Conservation (phyloP, 257 asterid species). For the Lycium barbarum region DNA sequence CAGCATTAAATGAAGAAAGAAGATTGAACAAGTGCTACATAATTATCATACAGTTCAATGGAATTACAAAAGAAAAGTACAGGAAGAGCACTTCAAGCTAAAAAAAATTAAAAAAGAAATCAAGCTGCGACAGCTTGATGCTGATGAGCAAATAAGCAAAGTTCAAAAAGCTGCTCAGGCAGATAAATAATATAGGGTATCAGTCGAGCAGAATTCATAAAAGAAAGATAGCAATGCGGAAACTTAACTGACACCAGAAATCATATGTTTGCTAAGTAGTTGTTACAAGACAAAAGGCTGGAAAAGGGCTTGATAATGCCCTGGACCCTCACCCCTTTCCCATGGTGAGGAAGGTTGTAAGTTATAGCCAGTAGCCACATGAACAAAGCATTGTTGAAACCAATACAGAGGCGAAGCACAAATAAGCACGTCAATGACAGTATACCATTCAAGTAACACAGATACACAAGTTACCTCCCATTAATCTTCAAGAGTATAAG, state of each 20-base stretch:
- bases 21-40: neutral
- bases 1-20: neutral
- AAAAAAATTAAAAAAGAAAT: neutral
- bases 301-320: neutral
- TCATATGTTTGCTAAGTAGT: neutral
- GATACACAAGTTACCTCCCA: neutral
- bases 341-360: neutral
- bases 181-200: no score
- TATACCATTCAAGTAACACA: neutral
- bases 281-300: neutral
- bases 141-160: neutral
- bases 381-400: neutral
- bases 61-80: neutral
- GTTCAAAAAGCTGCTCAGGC: neutral
- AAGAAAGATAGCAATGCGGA: neutral
- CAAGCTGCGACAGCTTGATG: neutral
- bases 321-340: neutral
- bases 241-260: neutral
- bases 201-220: neutral
- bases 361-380: neutral
- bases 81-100: neutral
- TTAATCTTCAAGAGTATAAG: conserved; percentile 27
- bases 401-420: neutral
- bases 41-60: neutral
- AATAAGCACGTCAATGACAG: no score